Evolutionary conservation across 1,139 yeast genomes (phyloP).

Genomic region (Diutina scorzettiae): DNA sequence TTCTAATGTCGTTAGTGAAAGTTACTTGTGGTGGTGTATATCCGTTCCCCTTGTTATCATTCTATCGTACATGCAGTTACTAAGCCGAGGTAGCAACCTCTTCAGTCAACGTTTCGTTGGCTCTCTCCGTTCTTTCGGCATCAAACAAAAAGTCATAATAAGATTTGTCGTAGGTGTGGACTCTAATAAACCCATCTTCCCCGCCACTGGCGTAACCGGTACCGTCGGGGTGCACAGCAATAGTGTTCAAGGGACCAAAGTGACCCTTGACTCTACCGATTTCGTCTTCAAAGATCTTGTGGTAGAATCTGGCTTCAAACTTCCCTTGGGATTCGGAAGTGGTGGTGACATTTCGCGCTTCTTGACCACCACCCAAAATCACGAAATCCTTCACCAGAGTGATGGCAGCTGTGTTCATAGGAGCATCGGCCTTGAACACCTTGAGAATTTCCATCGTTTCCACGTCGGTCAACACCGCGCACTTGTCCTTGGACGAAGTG

Average conservation of each 20-base stretch:
- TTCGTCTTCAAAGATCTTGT: conserved; percentile 89
- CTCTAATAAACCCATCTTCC: conserved; percentile 94
- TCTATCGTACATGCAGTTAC: neutral
- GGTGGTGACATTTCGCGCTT: conserved; percentile 95
- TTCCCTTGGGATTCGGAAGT: conserved; percentile 91
- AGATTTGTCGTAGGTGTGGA: conserved; percentile 85
- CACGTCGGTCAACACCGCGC: conserved; percentile 70
- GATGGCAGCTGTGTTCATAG: conserved; percentile 90
- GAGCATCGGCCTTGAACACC: conserved; percentile 79
- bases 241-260: conserved; percentile 93
- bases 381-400: conserved; percentile 89
- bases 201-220: conserved; percentile 92
- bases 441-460: conserved; percentile 65
- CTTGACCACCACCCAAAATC: conserved; percentile 98
- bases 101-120: conserved; percentile 14
- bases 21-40: no score
- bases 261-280: conserved; percentile 97
- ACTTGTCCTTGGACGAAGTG: conserved; percentile 87
- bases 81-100: neutral
- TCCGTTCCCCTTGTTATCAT: no score
- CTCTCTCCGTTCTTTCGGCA: conserved; percentile 61
- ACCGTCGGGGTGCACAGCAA: conserved; percentile 93
- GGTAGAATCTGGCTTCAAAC: conserved; percentile 93
- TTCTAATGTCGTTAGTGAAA: no score
- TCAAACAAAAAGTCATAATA: conserved; percentile 90